These are phyloP conservation scores for Colletotrichum nymphaeae DNA, from an alignment of 2,329 filamentous ascomycete genomes.

Conservation along the genomic window DNA sequence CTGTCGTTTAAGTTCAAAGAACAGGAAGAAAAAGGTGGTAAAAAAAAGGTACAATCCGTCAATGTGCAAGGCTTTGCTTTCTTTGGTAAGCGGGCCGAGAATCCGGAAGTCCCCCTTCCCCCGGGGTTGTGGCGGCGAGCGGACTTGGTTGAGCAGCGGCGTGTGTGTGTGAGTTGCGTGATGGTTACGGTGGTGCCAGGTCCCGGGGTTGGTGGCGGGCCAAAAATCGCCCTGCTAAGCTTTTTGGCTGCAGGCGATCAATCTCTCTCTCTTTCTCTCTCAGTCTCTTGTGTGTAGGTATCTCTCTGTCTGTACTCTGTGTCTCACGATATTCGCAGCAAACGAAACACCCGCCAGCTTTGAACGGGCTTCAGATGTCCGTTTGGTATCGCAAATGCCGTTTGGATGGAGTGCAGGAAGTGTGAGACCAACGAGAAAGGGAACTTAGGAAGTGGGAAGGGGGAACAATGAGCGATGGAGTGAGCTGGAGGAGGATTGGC, in stretches of 20 bases:
- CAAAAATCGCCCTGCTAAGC: background rate
- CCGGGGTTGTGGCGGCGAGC: background rate
- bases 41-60: background rate
- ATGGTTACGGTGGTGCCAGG: slow-evolving; percentile 1
- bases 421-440: background rate
- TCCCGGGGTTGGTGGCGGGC: background rate
- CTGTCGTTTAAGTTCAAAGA: background rate
- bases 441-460: background rate
- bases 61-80: background rate
- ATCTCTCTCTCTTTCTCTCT: too few species aligned
- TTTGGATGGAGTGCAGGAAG: background rate
- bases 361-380: slow-evolving; percentile 14
- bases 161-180: background rate
- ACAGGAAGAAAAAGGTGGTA: too few species aligned
- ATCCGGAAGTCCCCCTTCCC: background rate
- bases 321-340: background rate
- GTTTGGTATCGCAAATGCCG: background rate
- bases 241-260: slow-evolving; percentile 1
- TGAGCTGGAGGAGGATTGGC: background rate
- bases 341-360: background rate
- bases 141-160: background rate
- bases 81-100: slow-evolving; percentile 3
- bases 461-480: background rate
- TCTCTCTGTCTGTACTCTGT: background rate
- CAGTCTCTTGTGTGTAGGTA: background rate